A percentile compares a stretch with the other conserved stretches of the same genome.
phyloP scores from a whole-genome alignment of 257 asterid genomes.

The Nicotiana benthamiana region DNA sequence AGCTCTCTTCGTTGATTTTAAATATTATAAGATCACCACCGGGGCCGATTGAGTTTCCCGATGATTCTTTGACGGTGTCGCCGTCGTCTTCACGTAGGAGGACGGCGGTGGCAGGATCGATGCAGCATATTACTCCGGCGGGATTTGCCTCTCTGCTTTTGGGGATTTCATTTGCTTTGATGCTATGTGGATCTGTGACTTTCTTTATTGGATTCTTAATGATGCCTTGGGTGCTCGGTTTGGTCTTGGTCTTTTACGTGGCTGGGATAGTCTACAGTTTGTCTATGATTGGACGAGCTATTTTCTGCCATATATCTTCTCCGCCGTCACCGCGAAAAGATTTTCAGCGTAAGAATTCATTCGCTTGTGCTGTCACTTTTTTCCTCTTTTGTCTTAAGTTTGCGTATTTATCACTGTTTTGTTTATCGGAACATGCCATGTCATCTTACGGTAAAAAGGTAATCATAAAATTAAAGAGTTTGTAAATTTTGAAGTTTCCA shows the following conservation, averaged over 20 bases:
- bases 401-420: neutral
- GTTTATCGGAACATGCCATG: neutral
- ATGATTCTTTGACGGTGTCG: constrained; percentile 8
- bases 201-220: constrained; percentile 82
- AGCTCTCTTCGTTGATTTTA: constrained; percentile 29
- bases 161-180: constrained; percentile 66
- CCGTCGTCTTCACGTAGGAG: neutral
- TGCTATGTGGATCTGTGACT: constrained; percentile 89
- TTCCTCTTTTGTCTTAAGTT: neutral
- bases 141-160: constrained; percentile 72
- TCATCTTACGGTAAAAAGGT: neutral
- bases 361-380: neutral
- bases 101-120: neutral
- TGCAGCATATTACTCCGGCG: constrained; percentile 59
- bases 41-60: constrained; percentile 21
- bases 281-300: constrained; percentile 73
- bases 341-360: constrained; percentile 37
- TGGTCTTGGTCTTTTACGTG: constrained; percentile 54
- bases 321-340: constrained; percentile 37
- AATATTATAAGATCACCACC: constrained; percentile 28
- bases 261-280: constrained; percentile 73
- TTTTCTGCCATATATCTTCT: constrained; percentile 32
- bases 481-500: neutral
- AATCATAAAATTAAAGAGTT: neutral
- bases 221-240: constrained; percentile 96